Conservation (phyloP, 768 basidiomycete genomes). For the Boletus pseudo-olivaceus region DNA sequence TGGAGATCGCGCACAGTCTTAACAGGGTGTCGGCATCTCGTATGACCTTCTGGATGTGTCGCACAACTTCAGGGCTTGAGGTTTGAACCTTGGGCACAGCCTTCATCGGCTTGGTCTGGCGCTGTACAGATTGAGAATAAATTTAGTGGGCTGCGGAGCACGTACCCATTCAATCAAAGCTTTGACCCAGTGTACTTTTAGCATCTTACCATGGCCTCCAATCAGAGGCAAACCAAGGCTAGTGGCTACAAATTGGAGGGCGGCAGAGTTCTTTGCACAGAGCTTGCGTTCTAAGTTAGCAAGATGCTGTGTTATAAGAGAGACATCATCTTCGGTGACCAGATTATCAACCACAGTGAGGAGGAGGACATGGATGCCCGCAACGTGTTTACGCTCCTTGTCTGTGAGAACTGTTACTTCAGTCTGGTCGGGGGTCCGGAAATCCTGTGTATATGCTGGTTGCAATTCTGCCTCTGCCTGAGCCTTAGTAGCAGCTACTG, state of each 20-base stretch:
- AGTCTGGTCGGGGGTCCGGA: too few relatives aligned
- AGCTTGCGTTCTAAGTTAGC: background rate
- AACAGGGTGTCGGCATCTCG: background rate
- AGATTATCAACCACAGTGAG: background rate
- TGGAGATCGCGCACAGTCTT: too few relatives aligned
- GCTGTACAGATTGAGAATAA: background rate
- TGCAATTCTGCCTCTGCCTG: too few relatives aligned
- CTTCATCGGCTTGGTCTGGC: background rate
- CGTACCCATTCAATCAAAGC: conserved; percentile 7
- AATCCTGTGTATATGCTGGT: too few relatives aligned
- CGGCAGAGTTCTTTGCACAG: background rate
- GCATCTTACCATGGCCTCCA: background rate
- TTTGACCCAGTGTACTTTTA: conserved; percentile 5
- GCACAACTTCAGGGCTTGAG: background rate
- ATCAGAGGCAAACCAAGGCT: background rate
- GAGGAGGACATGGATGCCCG: conserved; percentile 2
- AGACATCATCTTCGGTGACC: background rate
- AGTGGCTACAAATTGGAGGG: background rate
- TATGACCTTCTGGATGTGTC: conserved; percentile 2
- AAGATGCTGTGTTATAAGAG: background rate
- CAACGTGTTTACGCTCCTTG: background rate
- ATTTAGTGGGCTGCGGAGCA: background rate
- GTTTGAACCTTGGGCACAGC: background rate
- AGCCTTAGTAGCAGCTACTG: too few relatives aligned
- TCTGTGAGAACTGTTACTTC: background rate